Evolutionary conservation across 2,329 filamentous ascomycete species (phyloP), one percentile per base, ranked within the genome.

Genomic region (Epichloe scottii): DNA sequence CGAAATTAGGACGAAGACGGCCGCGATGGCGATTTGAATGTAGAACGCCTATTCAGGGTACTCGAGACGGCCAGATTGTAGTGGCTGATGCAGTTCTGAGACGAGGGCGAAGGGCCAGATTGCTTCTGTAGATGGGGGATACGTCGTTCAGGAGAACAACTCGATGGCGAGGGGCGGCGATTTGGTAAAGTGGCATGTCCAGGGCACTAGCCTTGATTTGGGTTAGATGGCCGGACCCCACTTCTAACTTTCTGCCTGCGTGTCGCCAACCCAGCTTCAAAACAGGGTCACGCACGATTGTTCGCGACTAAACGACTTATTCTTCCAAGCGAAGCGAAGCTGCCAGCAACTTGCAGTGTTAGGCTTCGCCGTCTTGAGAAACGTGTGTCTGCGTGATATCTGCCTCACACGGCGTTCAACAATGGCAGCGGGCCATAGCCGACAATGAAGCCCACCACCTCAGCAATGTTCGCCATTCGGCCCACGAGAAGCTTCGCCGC

Each of bases 401-500:
- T 33, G 3, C 21, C 4, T 45, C 5, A 30, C 15, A n/a, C 5
- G 48, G 33, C 10, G 34, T 40, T n/a, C 34, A n/a, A 64, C 58
- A 51, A 70, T 69, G 68, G 66, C 66, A 60, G 57, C 59, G 51
- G 55, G 51, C 37, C 60, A 62, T 49, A 64, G 63, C 53, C 66
- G 70, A 71, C 63, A 61, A 77, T 76, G 71, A 77, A 73, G 62
- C 65, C 59, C 55, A 67, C 61, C 57, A 59, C 66, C 30, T 43
- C 35, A 58, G 65, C 66, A 54, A 64, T 46, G 3, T 19, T 59
- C 51, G 62, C 61, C 53, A 63, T 64, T 64, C 67, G 66, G 55
- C 63, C 59, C 33, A 60, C 62, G 54, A 56, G 61, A 46, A 58
- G 56, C 56, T 53, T 65, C 54, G 54, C 58, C 49, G 41, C 54